Percentiles rank a stretch among this genome's conserved stretches.
Conservation (phyloP, 768 basidiomycete species). For the Basidioascus undulatus region DNA sequence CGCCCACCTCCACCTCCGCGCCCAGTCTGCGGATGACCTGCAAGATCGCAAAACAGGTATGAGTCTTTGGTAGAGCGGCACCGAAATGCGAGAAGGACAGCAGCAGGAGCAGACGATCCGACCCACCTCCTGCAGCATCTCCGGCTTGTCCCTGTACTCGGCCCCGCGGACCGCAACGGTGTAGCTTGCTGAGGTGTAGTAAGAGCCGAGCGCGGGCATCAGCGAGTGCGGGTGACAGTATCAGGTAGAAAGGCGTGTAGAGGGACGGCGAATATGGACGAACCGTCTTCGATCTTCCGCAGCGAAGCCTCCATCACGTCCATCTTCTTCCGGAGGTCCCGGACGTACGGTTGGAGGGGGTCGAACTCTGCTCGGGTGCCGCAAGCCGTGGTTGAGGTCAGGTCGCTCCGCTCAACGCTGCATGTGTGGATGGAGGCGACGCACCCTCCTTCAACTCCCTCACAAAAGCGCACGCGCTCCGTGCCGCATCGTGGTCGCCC, state of each 20-base stretch:
- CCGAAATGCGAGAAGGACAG: too few species aligned
- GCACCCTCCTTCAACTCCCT: constrained; percentile 20
- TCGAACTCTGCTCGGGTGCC: constrained; percentile 57
- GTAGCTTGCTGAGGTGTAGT: constrained; percentile 8
- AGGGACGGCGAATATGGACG: constrained; percentile 11
- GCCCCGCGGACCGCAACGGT: constrained; percentile 7
- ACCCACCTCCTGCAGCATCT: constrained; percentile 4
- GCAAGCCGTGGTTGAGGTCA: too few species aligned
- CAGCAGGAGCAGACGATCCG: too few species aligned
- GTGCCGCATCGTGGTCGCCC: constrained; percentile 16
- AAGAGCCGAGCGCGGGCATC: neutral
- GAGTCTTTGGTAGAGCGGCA: too few species aligned
- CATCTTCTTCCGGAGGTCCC: constrained; percentile 67
- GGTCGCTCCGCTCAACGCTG: too few species aligned
- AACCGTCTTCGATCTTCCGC: constrained; percentile 83
- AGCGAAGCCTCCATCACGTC: constrained; percentile 62
- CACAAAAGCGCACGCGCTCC: constrained; percentile 18
- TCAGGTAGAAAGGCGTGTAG: neutral
- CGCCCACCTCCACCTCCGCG: too few species aligned
- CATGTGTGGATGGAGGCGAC: constrained; percentile 1
- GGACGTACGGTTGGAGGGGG: constrained; percentile 39
- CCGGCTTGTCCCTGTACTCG: constrained; percentile 7
- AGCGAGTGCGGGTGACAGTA: neutral
- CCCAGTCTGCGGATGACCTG: too few species aligned
- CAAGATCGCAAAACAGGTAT: too few species aligned